Evolutionary conservation across 108 stramenopile genomes (phyloP), one percentile per base, ranked within the genome.

Genomic region (Parmales sp.): DNA sequence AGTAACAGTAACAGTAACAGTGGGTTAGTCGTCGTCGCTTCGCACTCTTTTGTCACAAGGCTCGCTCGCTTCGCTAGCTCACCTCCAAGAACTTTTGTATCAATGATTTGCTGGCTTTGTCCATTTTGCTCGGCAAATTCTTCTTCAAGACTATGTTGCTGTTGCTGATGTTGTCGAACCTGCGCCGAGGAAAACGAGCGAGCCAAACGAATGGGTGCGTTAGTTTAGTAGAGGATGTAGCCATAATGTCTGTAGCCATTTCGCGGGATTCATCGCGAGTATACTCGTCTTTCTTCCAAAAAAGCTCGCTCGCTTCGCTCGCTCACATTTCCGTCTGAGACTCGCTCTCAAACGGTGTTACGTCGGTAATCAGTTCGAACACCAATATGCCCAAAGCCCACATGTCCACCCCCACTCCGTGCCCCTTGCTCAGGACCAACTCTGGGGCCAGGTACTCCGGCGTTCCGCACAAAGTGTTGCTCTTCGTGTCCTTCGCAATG

Each of bases 381-480:
- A 87, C n/a, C 45, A 87, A 75, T 41, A 81, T 69, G 9, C 86
- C 86, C n/a, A 84, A 46, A 8, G 86, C 84, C 86, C 86, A 87
- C 29, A 70, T 83, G 41, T 72, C 81, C 31, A 67, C 46, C 39
- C 74, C 51, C 51, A 81, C 76, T 46, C 74, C 76, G 65, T 85
- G 83, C 20, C 83, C 83, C 75, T 83, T 77, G 43, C 68, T 63
- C 7, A 77, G 51, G 49, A 82, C 66, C 29, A 96, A 93, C 74
- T 98, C 97, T 6, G 83, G 83, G 2, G 83, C 83, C 25, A 80
- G 76, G 70, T 83, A 83, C 69, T 83, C 83, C 16, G 83, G 83
- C n/a, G 83, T 83, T 0, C 83, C 83, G 63, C 83, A 83, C 28
- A 80, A 72, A 37, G 83, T 83, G 48, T 67, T 79, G 4, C 76